Base-by-base conservation (phyloP, 805 yeast species). In the Danielia oregonensis region DNA sequence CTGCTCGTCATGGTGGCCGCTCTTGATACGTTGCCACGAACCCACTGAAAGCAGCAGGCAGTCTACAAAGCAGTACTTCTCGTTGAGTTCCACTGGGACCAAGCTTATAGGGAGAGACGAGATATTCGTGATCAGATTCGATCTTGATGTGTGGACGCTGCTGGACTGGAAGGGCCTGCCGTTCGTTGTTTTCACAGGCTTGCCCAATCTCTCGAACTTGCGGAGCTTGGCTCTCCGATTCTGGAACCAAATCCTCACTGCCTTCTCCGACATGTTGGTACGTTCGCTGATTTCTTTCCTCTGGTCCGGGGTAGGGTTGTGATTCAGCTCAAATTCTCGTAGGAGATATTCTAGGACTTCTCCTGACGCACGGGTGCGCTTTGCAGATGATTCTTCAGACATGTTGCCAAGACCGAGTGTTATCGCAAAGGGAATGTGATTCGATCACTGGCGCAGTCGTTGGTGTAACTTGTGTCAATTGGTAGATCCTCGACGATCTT, bases 181-280 rank as follows among this genome's bases (percentile, higher is more conserved):
- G 30, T 10, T 13, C 14, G 29, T 14, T 10, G 35, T 17, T 24
- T 39, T 46, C 21, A 32, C 40, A 3, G 42, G 34, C 28, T 46
- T 43, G 13, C 47, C 61, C 55, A 71, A 59, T 37, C 79, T 70
- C 47, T 79, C 84, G 49, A 74, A 58, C 57, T 83, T 83, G 50
- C 88, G 70, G 28, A 78, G 70, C 54, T 84, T 85, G 14, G 93
- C 93, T 43, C 97, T 65, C 48, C 89, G 67, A 55, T 87, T 87
- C 57, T 88, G 97, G 52, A 86, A 88, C 96, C 96, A 88, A 27
- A 88, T 88, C 36, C 95, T 71, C 2, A 88, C 95, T 10, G 89
- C 86, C 42, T 93, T 74, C 49, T 88, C 96, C 10, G 88, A 76
- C 85, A 87, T 81, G 13, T 82, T 84, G 1, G 94, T 84, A 40